phyloP scores from a whole-genome alignment of 805 yeast genomes.

The Lachancea sp. region DNA sequence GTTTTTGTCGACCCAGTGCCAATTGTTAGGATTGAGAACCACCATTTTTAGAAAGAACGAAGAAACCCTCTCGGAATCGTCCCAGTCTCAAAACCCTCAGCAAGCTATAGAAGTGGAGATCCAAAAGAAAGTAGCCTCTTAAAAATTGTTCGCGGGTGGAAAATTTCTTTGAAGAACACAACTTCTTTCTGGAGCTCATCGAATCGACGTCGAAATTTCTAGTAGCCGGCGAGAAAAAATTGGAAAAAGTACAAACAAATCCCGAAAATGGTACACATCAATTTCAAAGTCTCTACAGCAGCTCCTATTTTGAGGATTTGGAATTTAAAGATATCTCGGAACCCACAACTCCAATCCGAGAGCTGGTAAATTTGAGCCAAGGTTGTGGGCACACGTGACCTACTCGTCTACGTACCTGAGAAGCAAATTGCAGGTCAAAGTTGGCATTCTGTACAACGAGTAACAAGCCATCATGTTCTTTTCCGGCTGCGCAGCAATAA shows the following conservation, averaged over 20 bases:
- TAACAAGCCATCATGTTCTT: slow-evolving; percentile 21
- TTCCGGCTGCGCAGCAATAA: slow-evolving; percentile 6
- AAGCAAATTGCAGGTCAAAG: slow-evolving; percentile 17
- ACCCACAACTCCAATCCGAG: slow-evolving; percentile 7
- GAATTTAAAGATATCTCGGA: slow-evolving; percentile 6
- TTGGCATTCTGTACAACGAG: slow-evolving; percentile 19
- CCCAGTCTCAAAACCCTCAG: not conserved
- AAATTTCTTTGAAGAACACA: too few species aligned
- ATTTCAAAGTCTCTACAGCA: too few species aligned
- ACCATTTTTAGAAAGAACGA: slow-evolving; percentile 39
- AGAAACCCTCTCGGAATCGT: not conserved
- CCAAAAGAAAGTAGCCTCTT: too few species aligned
- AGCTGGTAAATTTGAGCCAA: slow-evolving; percentile 19
- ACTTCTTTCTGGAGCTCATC: too few species aligned
- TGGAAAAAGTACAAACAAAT: not conserved
- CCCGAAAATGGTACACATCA: not conserved
- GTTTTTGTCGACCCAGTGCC: slow-evolving; percentile 73
- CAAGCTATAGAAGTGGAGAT: not conserved
- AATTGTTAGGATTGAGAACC: slow-evolving; percentile 65
- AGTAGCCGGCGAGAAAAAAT: too few species aligned
- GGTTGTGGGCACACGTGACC: slow-evolving; percentile 16
- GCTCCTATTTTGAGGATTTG: not conserved
- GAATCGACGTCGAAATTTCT: too few species aligned
- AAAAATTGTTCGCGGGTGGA: too few species aligned
- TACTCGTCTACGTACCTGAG: slow-evolving; percentile 17